These are phyloP conservation scores for Alternaria consortialis DNA, from an alignment of 2,329 filamentous ascomycete species.

Conservation along the genomic window DNA sequence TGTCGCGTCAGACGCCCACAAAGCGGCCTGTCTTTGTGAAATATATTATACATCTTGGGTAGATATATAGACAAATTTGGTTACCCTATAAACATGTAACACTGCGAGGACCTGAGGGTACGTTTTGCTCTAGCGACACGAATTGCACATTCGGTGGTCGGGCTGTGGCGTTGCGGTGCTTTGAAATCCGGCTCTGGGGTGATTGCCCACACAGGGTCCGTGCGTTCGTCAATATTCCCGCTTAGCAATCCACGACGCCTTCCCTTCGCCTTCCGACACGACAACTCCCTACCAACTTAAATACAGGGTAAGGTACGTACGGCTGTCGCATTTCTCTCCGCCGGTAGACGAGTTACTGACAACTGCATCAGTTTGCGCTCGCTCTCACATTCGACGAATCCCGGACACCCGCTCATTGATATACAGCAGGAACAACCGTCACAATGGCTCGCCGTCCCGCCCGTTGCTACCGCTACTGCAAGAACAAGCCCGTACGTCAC, in stretches of 20 bases:
- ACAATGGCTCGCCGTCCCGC: conserved; percentile 99
- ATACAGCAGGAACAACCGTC: conserved; percentile 64
- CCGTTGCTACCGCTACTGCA: conserved; percentile 99
- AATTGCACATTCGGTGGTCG: not conserved
- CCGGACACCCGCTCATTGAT: conserved; percentile 56
- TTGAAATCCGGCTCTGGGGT: conserved; percentile 18
- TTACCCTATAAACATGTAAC: too few relatives aligned
- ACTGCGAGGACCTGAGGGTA: not conserved
- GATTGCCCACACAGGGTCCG: conserved; percentile 13
- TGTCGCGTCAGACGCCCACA: too few relatives aligned
- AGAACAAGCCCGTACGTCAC: conserved; percentile 87
- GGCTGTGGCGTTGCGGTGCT: conserved; percentile 5
- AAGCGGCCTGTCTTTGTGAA: not conserved
- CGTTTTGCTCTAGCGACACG: not conserved
- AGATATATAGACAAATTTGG: too few relatives aligned
- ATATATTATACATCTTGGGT: not conserved
- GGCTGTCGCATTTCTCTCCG: conserved; percentile 16
- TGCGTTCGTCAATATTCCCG: conserved; percentile 13
- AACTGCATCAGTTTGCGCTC: conserved; percentile 21
- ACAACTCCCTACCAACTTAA: conserved; percentile 38
- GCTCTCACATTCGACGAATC: conserved; percentile 12
- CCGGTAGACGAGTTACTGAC: conserved; percentile 24
- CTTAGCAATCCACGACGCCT: conserved; percentile 31
- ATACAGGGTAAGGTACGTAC: conserved; percentile 45
- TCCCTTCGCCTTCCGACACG: conserved; percentile 23